Percentiles rank a stretch among this genome's conserved stretches.
These are phyloP conservation scores for Magnusiomyces fungicola DNA, from an alignment of 1,139 yeast species.

Conservation along the genomic window DNA sequence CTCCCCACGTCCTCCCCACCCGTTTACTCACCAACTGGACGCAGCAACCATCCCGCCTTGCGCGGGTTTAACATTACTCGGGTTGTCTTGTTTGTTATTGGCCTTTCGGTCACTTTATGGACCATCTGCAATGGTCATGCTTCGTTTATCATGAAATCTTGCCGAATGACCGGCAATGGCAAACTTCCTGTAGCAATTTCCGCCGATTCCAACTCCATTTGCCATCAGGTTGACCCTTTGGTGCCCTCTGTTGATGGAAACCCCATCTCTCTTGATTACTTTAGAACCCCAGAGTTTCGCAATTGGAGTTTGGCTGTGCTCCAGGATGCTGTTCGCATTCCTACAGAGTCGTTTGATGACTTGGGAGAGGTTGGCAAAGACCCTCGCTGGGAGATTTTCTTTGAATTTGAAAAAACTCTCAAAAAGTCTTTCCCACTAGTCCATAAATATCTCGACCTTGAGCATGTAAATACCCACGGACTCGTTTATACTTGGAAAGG, in stretches of 20 bases:
- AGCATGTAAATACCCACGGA: conserved; percentile 58
- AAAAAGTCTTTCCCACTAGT: conserved; percentile 53
- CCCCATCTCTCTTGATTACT: conserved; percentile 1
- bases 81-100: too few species aligned
- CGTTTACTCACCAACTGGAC: too few species aligned
- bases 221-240: background rate
- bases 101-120: too few species aligned
- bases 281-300: conserved; percentile 11
- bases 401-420: conserved; percentile 49
- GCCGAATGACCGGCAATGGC: too few species aligned
- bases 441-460: conserved; percentile 42
- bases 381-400: conserved; percentile 38
- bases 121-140: too few species aligned
- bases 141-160: too few species aligned
- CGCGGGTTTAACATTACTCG: too few species aligned
- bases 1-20: too few species aligned
- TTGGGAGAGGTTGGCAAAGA: conserved; percentile 37
- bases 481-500: conserved; percentile 65
- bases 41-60: too few species aligned
- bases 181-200: too few species aligned
- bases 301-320: conserved; percentile 5
- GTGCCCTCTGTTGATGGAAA: too few species aligned
- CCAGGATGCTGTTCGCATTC: conserved; percentile 48
- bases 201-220: too few species aligned
- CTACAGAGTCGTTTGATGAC: conserved; percentile 56